Percentiles rank a stretch among this genome's conserved stretches.
phyloP scores from a whole-genome alignment of 495 filamentous ascomycete species.

The Hypomontagnella submonticulosa region DNA sequence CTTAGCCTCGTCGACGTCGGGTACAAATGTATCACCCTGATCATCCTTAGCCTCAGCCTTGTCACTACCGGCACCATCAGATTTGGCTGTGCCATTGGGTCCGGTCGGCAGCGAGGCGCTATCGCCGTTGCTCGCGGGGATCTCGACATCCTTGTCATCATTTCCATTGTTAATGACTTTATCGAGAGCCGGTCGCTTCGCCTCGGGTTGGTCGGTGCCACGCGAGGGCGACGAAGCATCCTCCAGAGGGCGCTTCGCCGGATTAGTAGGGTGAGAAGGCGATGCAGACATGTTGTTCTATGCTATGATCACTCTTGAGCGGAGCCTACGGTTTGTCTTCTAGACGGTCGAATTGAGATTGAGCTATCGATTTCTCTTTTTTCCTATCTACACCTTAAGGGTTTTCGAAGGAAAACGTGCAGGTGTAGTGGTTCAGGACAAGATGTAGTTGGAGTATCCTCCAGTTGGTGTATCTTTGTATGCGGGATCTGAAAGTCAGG shows the following conservation, averaged over 20 bases:
- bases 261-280: slow-evolving; percentile 63
- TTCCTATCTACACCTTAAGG: slow-evolving; percentile 82
- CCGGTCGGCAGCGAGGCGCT: slow-evolving; percentile 45
- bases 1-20: slow-evolving; percentile 70
- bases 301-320: slow-evolving; percentile 50
- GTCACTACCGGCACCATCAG: slow-evolving; percentile 61
- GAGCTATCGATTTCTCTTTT: slow-evolving; percentile 56
- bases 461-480: slow-evolving; percentile 38
- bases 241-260: slow-evolving; percentile 92
- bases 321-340: slow-evolving; percentile 45
- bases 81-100: slow-evolving; percentile 58
- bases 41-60: slow-evolving; percentile 69
- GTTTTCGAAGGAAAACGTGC: slow-evolving; percentile 90
- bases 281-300: slow-evolving; percentile 65
- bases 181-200: slow-evolving; percentile 95
- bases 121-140: slow-evolving; percentile 55
- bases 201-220: slow-evolving; percentile 90
- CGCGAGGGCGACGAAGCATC: slow-evolving; percentile 95
- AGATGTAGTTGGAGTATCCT: slow-evolving; percentile 37
- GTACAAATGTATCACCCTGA: slow-evolving; percentile 73
- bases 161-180: slow-evolving; percentile 76
- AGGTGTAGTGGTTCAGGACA: slow-evolving; percentile 70
- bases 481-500: slow-evolving; percentile 46
- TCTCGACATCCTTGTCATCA: slow-evolving; percentile 52
- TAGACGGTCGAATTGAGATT: slow-evolving; percentile 53